Evolutionary conservation across 225 moss, liverwort and hornwort genomes (phyloP), one percentile per base, ranked within the genome.

Genomic region (Climacium dendroides): DNA sequence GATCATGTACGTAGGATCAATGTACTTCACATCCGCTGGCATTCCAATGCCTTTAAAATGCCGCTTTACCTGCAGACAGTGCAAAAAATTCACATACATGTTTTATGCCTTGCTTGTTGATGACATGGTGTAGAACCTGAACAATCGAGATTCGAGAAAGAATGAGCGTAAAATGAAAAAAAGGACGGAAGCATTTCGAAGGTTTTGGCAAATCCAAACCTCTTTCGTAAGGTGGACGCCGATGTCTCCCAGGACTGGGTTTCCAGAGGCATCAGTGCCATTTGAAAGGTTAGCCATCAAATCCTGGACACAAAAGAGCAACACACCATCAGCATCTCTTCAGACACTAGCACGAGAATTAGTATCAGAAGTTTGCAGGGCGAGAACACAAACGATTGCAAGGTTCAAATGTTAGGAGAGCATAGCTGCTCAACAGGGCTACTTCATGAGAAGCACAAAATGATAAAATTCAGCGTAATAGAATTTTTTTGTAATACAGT

Each of bases 1-100:
- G 84, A 98, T 98, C 98, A 98, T 98, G 87, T 98, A 98, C 2
- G 98, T 98, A 2, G 98, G 98, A 91, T 98, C 98, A 52, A 98
- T 98, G 78, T 97, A 98, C 85, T 98, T 98, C 54, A 96, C 94
- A 74, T 98, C 98, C 9, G 86, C 89, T n/a, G 92, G 78, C 87
- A 91, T 58, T 67, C 88, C 91, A 35, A 94, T 86, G 7, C 91
- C 87, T 81, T 96, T 98, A 55, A 98, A 98, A 82, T 97, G 93
- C 62, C 89, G 90, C 87, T 91, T 98, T 23, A 98, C 88, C 91
- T 91, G 87, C 81, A 50, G 50, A 50, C 15, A 82, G 28, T 35
- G 32, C 17, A 67, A 60, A 17, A 15, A 48, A 60, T 53, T 85
- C 45, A 28, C 64, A n/a, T 82, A 59, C 25, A 19, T 67, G 34